phyloP scores from a whole-genome alignment of 2,329 filamentous ascomycete genomes.

The Apiospora sp. region DNA sequence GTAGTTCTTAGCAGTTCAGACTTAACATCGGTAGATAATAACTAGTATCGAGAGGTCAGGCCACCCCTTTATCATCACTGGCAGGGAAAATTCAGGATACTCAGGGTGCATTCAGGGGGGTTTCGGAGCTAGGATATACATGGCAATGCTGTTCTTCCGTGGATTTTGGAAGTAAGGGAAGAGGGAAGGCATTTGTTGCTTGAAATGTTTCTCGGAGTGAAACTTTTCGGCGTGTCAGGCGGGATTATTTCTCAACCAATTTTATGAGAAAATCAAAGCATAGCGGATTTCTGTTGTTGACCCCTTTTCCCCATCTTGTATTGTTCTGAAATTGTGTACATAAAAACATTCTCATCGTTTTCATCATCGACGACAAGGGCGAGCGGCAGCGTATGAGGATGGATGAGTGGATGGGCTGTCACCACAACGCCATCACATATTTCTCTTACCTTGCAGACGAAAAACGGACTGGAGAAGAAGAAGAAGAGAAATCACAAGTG shows the following conservation, averaged over 20 bases:
- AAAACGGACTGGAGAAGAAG: neutral
- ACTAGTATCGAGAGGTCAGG: constrained; percentile 24
- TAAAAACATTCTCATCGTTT: constrained; percentile 7
- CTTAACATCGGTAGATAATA: constrained; percentile 26
- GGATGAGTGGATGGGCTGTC: neutral
- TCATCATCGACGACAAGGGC: neutral
- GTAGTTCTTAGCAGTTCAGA: constrained; percentile 24
- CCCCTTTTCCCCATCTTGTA: neutral
- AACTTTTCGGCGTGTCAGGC: constrained; percentile 18
- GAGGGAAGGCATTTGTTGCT: constrained; percentile 17
- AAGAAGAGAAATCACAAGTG: neutral
- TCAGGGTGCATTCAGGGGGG: constrained; percentile 27
- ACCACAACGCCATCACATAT: neutral
- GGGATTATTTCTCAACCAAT: constrained; percentile 2
- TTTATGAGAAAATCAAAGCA: constrained; percentile 22
- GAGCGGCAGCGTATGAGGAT: neutral
- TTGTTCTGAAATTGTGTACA: constrained; percentile 18
- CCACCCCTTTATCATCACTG: constrained; percentile 21
- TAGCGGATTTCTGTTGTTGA: constrained; percentile 23
- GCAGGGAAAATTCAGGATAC: constrained; percentile 25
- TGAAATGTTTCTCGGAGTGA: constrained; percentile 6
- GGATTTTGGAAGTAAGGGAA: constrained; percentile 18
- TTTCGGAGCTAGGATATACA: constrained; percentile 25
- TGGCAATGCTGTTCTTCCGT: constrained; percentile 21
- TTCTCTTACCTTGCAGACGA: neutral